These are phyloP conservation scores for Achaetomium macrosporum DNA, from an alignment of 2,329 filamentous ascomycete genomes.

Conservation along the genomic window DNA sequence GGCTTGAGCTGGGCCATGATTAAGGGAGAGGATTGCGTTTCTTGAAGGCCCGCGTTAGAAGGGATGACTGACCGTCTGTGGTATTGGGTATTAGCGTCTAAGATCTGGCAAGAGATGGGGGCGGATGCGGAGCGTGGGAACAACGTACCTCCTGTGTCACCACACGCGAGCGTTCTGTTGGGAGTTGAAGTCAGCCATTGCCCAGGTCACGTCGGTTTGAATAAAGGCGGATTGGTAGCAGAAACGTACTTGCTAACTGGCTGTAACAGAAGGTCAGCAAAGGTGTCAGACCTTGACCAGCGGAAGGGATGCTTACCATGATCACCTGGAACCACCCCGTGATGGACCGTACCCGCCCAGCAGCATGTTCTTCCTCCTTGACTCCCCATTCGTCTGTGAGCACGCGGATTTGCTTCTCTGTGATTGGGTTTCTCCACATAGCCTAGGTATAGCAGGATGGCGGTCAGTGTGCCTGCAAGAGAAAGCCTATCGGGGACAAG, in stretches of 20 bases:
- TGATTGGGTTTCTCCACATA: constrained; percentile 87
- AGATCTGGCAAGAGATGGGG: neutral
- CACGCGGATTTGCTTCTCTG: constrained; percentile 61
- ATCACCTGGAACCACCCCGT: constrained; percentile 23
- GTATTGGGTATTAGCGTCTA: neutral
- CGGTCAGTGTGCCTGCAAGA: neutral
- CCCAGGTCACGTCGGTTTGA: neutral
- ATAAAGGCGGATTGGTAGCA: neutral
- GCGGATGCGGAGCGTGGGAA: neutral
- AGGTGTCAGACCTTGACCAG: constrained; percentile 31
- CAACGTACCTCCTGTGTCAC: constrained; percentile 45
- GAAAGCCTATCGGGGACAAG: neutral
- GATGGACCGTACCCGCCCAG: neutral
- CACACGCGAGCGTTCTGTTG: constrained; percentile 71
- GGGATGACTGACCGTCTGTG: constrained; percentile 16
- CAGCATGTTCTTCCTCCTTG: constrained; percentile 19
- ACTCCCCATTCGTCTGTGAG: constrained; percentile 71
- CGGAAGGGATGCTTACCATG: constrained; percentile 55
- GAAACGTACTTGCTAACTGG: constrained; percentile 22
- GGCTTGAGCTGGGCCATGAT: neutral
- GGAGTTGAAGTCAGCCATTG: neutral
- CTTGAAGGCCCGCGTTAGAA: neutral
- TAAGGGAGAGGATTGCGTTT: neutral
- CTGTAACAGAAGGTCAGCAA: constrained; percentile 5
- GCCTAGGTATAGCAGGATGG: constrained; percentile 31